These are phyloP conservation scores for Oryza coarctata DNA, from an alignment of 176 grass and related monocot species.

Conservation along the genomic window DNA sequence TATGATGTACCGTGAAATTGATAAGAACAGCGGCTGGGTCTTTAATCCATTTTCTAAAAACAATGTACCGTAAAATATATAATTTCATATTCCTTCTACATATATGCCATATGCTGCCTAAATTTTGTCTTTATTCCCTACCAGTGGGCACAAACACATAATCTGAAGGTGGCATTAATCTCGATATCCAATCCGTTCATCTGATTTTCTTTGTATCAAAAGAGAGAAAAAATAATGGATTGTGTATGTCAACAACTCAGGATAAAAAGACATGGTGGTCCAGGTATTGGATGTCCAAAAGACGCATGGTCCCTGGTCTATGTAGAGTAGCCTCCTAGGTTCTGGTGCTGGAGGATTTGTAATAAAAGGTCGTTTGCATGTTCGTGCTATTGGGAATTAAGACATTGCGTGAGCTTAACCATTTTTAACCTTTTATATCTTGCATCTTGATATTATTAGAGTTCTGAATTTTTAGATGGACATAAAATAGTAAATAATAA, in stretches of 20 bases:
- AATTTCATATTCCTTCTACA: background rate
- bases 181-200: background rate
- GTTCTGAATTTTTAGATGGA: too few species aligned
- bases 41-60: too few species aligned
- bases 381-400: constrained; percentile 3
- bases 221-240: background rate
- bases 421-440: background rate
- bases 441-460: background rate
- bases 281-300: constrained; percentile 41
- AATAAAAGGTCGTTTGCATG: constrained; percentile 29
- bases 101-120: background rate
- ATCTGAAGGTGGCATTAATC: background rate
- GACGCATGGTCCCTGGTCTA: constrained; percentile 48
- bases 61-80: background rate
- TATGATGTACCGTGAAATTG: too few species aligned
- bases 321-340: constrained; percentile 49
- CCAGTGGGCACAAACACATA: background rate
- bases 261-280: constrained; percentile 54
- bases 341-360: constrained; percentile 39
- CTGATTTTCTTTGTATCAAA: background rate
- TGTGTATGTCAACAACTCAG: constrained; percentile 11
- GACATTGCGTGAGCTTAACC: constrained; percentile 4
- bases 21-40: too few species aligned
- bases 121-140: background rate
- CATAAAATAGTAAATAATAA: background rate